Evolutionary conservation across 2,329 filamentous ascomycete genomes (phyloP), one percentile per base, ranked within the genome.

Genomic region (Sclerotinia minor): DNA sequence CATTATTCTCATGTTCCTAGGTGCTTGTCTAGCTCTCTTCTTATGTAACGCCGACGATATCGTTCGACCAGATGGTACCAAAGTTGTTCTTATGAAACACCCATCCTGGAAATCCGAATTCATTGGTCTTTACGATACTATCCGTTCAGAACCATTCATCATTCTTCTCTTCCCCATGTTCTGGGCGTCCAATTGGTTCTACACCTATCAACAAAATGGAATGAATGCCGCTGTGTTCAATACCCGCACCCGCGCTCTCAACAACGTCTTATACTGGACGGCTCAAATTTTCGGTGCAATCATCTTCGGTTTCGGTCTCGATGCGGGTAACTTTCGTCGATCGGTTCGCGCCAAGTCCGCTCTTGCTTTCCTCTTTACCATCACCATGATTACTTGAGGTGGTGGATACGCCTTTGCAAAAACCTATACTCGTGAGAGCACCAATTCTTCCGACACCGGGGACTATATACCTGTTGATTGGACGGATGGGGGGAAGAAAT

Each of bases 81-180:
- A 87, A 69, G 88, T 96, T 76, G 92, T 96, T 71, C 80, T 94
- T 71, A 96, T 94, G 90, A 94, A 95, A 82, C 91, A 96, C 79
- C 93, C 93, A 4, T 91, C 90, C 64, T 96, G 91, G 91, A 86
- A 87, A 75, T 89, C 90, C 3, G 93, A 97, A 79, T 79, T 96
- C 70, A 71, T 85, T 24, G 93, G 93, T 67, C 85, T 97, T 2
- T 89, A 84, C 78, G 85, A 95, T 78, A 92, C 90, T 0, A 80
- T 96, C 67, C 80, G 81, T 63, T 83, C 83, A 44, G 90, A 95
- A 73, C 87, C 87, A 7, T 94, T 89, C 80, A 89, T 95, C 74
- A 71, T 94, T 67, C 79, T 89, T 24, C 83, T 94, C 38, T 95
- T 93, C 81, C 91, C 91, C 75, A 91, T 93, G 88, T 93, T 94